Evolutionary conservation across 2,329 filamentous ascomycete species (phyloP), one percentile per base, ranked within the genome.

Genomic region (Cordyceps cateniannulata): DNA sequence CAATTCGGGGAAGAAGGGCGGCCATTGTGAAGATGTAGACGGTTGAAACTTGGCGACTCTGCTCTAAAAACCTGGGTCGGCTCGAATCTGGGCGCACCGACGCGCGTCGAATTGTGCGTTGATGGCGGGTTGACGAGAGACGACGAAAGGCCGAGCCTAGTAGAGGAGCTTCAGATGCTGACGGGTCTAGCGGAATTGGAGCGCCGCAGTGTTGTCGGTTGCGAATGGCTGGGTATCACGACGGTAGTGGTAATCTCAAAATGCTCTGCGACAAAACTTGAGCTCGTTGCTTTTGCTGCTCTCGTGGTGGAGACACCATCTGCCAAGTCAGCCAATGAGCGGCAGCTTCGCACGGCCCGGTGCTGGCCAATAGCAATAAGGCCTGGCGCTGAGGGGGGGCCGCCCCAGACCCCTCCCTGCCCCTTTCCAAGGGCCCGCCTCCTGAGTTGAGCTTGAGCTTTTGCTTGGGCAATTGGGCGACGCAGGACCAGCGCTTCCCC

Each of bases 1-100:
- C 76, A 51, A 85, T 72, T 63, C 81, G 78, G 55, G 86, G 84
- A 61, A 89, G 74, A 64, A 89, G 79, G 58, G 73, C 73, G 52
- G 80, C 79, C 81, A 84, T 83, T 58, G 66, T 74, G 67, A 66
- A 54, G 51, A 60, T 63, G 53, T 57, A 48, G 56, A 59, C 3
- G 24, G 16, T 40, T 8, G 54, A 58, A 22, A 38, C 29, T 57
- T 56, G n/a, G 32, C 29, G 27, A 25, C 20, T 16, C 14, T 49
- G 48, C 44, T 40, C 29, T 22, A 25, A 18, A n/a, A 45, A 45
- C 20, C 9, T 14, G 8, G 40, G 40, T 22, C 16, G 29, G 32
- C 10, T 49, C 22, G 54, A 49, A 27, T 35, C 27, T 27, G 18
- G 54, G 29, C 32, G 32, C 14, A 55, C 29, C 14, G 8, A 5